A percentile compares a stretch with the other conserved stretches of the same genome.
Evolutionary conservation across 1,139 yeast species (phyloP).

Genomic region (Candida sojae): DNA sequence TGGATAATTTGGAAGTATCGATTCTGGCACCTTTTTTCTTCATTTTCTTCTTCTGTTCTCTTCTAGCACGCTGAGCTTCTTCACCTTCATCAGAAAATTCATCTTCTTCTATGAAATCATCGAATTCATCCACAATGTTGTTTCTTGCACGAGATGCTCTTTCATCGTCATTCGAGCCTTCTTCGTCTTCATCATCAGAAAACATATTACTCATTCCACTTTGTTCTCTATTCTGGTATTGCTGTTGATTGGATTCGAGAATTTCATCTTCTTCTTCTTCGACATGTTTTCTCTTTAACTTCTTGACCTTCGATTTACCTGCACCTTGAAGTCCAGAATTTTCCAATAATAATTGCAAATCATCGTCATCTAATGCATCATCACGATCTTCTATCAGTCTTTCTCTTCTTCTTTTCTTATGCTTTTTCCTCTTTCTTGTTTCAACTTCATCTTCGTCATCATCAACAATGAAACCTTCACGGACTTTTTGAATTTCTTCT

Average conservation of each 20-base stretch:
- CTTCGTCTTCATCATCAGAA: constrained; percentile 75
- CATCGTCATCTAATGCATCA: constrained; percentile 91
- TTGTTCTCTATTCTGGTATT: constrained; percentile 14
- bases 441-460: constrained; percentile 70
- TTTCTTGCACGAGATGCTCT: constrained; percentile 39
- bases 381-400: constrained; percentile 35
- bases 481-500: constrained; percentile 71
- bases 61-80: constrained; percentile 28
- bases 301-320: constrained; percentile 57
- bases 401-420: constrained; percentile 45
- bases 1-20: constrained; percentile 65
- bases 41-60: constrained; percentile 42
- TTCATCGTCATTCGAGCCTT: constrained; percentile 27
- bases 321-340: constrained; percentile 68
- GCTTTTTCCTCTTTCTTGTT: constrained; percentile 36
- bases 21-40: constrained; percentile 40
- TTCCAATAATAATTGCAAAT: constrained; percentile 85
- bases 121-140: constrained; percentile 75
- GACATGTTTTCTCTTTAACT: constrained; percentile 71
- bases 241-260: not conserved
- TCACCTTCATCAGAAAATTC: constrained; percentile 92
- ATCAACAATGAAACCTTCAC: constrained; percentile 93
- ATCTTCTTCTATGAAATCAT: constrained; percentile 96
- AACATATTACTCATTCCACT: constrained; percentile 73
- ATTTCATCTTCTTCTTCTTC: constrained; percentile 30